Evolutionary conservation across 1,139 yeast genomes (phyloP), one percentile per base, ranked within the genome.

Genomic region (Debaryomyces fabryi): DNA sequence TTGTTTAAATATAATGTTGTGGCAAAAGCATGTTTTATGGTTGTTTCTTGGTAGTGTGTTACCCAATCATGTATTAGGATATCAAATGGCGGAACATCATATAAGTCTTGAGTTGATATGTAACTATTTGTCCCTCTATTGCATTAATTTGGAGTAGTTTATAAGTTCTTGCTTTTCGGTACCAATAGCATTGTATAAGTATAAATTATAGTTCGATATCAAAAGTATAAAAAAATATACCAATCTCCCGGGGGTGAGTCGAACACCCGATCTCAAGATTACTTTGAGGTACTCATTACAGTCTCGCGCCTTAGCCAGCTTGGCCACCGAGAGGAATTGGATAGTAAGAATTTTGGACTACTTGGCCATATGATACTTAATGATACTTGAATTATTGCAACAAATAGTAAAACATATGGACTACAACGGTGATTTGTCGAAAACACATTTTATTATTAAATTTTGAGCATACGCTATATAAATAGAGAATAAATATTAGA

Each of bases 251-350:
- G 84, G 87, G 85, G 88, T 79, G 88, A 83, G 81, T 83, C 87
- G 88, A 83, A 83, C 88, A 78, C 88, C 85, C 87, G 88, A 82
- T 82, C 86, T 82, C 85, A 81, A 82, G 88, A 83, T 83, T 60
- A 72, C 85, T 71, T 62, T 69, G 68, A 63, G 64, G 54, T 53
- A 56, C 64, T 73, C 72, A 74, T 83, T 83, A 83, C 88, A 83
- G 88, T 82, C 88, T 82, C 83, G 84, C 86, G 86, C 86, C 85
- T 81, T 82, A 81, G 78, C 87, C 86, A 82, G 81, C 87, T 82
- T 79, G 84, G 87, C 87, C 82, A 82, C 83, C 85, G 76, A 73
- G 86, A 82, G 87, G 43, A 10, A 30, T 40, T 40, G 36, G 40
- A 37, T 24, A 24, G 4, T 10, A 9, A 10, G 40, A n/a, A 4